Evolutionary conservation across 805 yeast species (phyloP).

Genomic region (Wickerhamiella allomyrinae): DNA sequence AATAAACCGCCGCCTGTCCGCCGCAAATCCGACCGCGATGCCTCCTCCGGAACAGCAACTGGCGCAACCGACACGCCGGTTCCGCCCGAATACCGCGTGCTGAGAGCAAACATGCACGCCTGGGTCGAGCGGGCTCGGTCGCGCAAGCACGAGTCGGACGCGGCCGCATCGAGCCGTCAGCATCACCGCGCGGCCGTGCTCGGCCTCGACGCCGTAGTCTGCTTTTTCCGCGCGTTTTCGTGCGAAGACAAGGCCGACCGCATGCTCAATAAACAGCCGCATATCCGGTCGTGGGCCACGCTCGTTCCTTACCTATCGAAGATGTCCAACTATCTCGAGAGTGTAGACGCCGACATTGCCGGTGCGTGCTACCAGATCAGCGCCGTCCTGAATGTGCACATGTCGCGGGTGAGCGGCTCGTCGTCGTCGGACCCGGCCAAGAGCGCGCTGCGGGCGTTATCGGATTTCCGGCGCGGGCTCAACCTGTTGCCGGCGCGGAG

Average conservation of each 20-base stretch:
- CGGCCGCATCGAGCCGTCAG: slow-evolving; percentile 19
- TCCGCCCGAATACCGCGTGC: slow-evolving; percentile 15
- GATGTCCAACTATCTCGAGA: slow-evolving; percentile 18
- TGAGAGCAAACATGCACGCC: slow-evolving; percentile 19
- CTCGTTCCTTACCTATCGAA: slow-evolving; percentile 24
- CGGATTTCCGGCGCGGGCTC: slow-evolving; percentile 22
- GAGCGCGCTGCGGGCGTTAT: slow-evolving; percentile 9
- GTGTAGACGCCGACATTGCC: slow-evolving; percentile 17
- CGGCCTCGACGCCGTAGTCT: slow-evolving; percentile 28
- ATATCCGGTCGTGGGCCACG: slow-evolving; percentile 26
- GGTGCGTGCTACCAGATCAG: slow-evolving; percentile 22
- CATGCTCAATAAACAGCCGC: slow-evolving; percentile 17
- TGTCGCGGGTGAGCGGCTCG: slow-evolving; percentile 7
- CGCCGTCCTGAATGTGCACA: slow-evolving; percentile 21
- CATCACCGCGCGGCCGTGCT: slow-evolving; percentile 23
- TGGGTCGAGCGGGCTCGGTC: slow-evolving; percentile 29
- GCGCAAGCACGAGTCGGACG: slow-evolving; percentile 30
- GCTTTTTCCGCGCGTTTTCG: slow-evolving; percentile 27
- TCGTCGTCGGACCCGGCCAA: slow-evolving; percentile 2
- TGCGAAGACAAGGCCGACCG: slow-evolving; percentile 27
- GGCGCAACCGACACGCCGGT: no score
- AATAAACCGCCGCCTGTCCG: neutral
- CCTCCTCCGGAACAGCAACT: no score
- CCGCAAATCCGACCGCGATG: no score
- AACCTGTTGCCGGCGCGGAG: slow-evolving; percentile 14